Evolutionary conservation across 1,284 basidiomycete species (phyloP), one percentile per base, ranked within the genome.

Genomic region (Malassezia pachydermatis): DNA sequence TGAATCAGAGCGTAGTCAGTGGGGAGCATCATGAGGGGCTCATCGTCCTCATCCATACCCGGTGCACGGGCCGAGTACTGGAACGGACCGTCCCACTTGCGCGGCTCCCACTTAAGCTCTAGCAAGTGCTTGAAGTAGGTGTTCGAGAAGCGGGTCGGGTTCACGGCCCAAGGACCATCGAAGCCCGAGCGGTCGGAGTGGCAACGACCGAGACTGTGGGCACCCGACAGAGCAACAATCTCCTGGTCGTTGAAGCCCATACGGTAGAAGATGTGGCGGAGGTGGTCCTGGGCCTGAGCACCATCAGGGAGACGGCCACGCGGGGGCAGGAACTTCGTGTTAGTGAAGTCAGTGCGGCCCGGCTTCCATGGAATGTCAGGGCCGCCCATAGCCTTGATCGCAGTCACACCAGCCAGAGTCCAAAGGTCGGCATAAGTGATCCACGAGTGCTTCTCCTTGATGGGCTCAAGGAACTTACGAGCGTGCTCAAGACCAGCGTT

Each of bases 141-240:
- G 75, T 95, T 95, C 39, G 84, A 84, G 72, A 95, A 75, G 11
- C 84, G 84, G 13, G 80, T 86, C 8, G 86, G 86, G n/a, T 57
- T 54, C 42, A 58, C 52, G 16, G 55, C 58, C 67, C 67, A 70
- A 9, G 67, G 66, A 9, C 67, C 66, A 7, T 68, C 63, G 51
- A 69, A 69, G 29, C 68, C 70, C 5, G 70, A 72, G 46, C 68
- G 64, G 55, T 72, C 79, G 52, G 75, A 59, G 77, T 96, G 92
- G 79, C 88, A 92, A 70, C 92, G 84, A 35, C 90, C 90, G 41
- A 96, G 81, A 55, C 88, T 88, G 73, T 98, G 92, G 36, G 87
- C 90, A 62, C 92, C 92, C 27, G 81, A 81, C 59, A 98, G 83
- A 44, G 90, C 89, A 49, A 95, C 90, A 52, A 70, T 72, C 60